Percentiles rank a stretch among this genome's conserved stretches.
Conservation (phyloP, 1,284 basidiomycete genomes). For the Leccinum griseonigrum region DNA sequence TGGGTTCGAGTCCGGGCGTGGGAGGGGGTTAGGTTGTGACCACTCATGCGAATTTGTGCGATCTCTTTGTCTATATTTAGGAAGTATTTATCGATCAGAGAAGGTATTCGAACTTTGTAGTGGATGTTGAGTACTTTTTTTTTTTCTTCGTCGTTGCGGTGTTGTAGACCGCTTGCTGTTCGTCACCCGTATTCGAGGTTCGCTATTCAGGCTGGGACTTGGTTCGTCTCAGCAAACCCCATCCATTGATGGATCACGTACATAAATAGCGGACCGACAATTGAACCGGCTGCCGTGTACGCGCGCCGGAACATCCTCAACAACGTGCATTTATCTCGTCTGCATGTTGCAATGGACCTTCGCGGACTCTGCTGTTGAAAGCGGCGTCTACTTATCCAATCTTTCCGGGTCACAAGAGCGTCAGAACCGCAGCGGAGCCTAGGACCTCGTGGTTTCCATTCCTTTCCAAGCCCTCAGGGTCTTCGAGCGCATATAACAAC, state of each 20-base stretch:
- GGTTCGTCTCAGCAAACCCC: too few species aligned
- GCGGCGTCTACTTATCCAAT: not conserved
- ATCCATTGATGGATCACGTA: too few species aligned
- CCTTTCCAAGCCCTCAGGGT: not conserved
- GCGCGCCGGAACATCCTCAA: too few species aligned
- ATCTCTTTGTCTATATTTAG: slow-evolving; percentile 7
- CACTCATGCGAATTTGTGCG: not conserved
- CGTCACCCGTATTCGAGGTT: not conserved
- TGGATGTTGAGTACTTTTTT: not conserved
- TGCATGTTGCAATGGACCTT: too few species aligned
- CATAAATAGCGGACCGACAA: too few species aligned
- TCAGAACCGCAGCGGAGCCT: not conserved
- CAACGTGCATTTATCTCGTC: too few species aligned
- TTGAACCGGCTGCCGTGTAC: too few species aligned
- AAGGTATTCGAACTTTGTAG: not conserved
- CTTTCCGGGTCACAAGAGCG: not conserved
- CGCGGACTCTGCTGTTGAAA: not conserved
- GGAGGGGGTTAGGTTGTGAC: not conserved
- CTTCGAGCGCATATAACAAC: not conserved
- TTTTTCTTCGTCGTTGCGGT: not conserved
- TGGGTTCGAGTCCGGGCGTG: not conserved
- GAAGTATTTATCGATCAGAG: not conserved
- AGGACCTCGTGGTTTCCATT: not conserved
- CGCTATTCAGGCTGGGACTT: not conserved
- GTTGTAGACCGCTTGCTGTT: not conserved